These are phyloP conservation scores for Pleurotus sapidus DNA, from an alignment of 768 basidiomycete genomes.

Conservation along the genomic window DNA sequence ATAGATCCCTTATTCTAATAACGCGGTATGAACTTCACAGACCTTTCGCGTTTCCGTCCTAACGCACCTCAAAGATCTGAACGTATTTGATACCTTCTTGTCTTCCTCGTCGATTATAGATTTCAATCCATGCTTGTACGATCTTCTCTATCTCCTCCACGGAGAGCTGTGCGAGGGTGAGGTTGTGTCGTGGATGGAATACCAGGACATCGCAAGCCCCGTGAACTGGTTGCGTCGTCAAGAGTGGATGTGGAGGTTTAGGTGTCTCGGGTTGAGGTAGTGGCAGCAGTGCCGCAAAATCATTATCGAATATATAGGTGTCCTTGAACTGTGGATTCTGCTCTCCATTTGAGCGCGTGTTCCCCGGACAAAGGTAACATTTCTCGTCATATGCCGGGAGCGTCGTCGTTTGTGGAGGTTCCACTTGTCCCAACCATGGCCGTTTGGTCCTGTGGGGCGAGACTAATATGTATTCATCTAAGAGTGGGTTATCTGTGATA, in stretches of 20 bases:
- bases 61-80: constrained; percentile 83
- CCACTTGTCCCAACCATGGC: constrained; percentile 89
- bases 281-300: constrained; percentile 78
- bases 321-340: constrained; percentile 65
- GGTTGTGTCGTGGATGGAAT: constrained; percentile 84
- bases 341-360: constrained; percentile 68
- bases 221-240: constrained; percentile 63
- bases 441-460: constrained; percentile 89
- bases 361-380: constrained; percentile 90
- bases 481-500: constrained; percentile 73
- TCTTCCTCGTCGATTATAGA: constrained; percentile 58
- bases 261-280: constrained; percentile 56
- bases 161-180: constrained; percentile 71
- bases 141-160: constrained; percentile 57
- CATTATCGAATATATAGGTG: constrained; percentile 76
- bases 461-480: constrained; percentile 72
- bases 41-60: neutral
- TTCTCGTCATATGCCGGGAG: constrained; percentile 65
- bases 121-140: constrained; percentile 68
- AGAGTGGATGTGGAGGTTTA: constrained; percentile 52
- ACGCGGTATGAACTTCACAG: neutral
- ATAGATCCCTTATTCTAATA: constrained; percentile 86
- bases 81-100: constrained; percentile 76
- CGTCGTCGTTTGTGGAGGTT: constrained; percentile 49
- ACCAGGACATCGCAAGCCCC: constrained; percentile 88